Evolutionary conservation across 257 asterid species (phyloP), one percentile per base, ranked within the genome.

Genomic region (Capsicum baccatum): DNA sequence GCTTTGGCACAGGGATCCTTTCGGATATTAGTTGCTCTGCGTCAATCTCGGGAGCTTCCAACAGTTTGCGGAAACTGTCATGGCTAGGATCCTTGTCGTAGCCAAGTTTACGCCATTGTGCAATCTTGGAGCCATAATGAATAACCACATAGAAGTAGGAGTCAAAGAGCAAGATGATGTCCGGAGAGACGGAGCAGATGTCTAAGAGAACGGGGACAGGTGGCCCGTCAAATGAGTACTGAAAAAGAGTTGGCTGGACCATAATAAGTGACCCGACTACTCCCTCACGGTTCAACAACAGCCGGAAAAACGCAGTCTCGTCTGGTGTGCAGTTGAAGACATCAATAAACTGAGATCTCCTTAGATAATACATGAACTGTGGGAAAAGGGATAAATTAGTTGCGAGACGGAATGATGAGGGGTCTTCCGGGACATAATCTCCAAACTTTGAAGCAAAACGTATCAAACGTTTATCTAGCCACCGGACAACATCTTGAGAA

Each of bases 211-310:
- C 99, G 0, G 98, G 98, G 47, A 90, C 44, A 3, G 99, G 98
- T 13, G 99, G 98, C 33, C 99, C 99, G 11, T 96, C 97, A 17
- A 96, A 94, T 14, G 98, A 96, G 63, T 96, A 96, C 79, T 89
- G 97, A 84, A 93, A 92, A 39, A 96, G 99, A 1, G 99, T 93
- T 8, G 99, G 99, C 85, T 94, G 99, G 87, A 96, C 91, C 99
- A 96, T 96, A 82, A 95, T 89, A 12, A 96, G 95, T 60, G 97
- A 92, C 52, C 90, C 90, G 2, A 94, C 94, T 26, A 96, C 99
- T 26, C 97, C 98, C 64, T 96, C 99, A 17, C 98, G 97, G 88
- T 96, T 96, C 68, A 96, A 84, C 94, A 93, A 92, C 59, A 96
- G 85, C 26, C 93, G 90, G 85, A 90, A 94, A 85, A 90, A 96